Evolutionary conservation across 2,329 filamentous ascomycete species (phyloP).

Genomic region (Epichloe sylvatica): DNA sequence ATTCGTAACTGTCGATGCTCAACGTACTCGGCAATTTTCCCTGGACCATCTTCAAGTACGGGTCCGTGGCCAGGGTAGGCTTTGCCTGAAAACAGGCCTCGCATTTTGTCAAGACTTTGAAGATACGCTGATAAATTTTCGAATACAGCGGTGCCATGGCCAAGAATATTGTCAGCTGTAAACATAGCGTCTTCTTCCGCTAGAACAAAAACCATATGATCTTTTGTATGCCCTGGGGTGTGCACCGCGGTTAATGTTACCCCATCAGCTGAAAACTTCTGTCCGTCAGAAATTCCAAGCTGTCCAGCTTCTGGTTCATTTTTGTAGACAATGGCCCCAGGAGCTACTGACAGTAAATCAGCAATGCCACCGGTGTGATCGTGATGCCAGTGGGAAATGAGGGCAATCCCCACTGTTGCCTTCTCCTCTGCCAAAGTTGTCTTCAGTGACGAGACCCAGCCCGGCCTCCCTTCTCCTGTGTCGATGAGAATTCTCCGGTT

Average conservation of each 20-base stretch:
- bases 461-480: constrained; percentile 67
- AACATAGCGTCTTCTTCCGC: constrained; percentile 74
- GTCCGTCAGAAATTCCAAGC: constrained; percentile 30
- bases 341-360: constrained; percentile 52
- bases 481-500: constrained; percentile 66
- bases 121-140: constrained; percentile 62
- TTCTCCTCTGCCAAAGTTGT: constrained; percentile 52
- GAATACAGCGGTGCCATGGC: constrained; percentile 76
- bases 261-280: constrained; percentile 43
- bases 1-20: constrained; percentile 67
- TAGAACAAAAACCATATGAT: constrained; percentile 69
- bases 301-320: constrained; percentile 41
- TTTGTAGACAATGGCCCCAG: constrained; percentile 52
- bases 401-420: constrained; percentile 50
- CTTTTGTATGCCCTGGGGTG: constrained; percentile 56
- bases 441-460: constrained; percentile 57
- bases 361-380: constrained; percentile 71
- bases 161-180: constrained; percentile 78
- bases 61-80: constrained; percentile 84
- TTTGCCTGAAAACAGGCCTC: constrained; percentile 45
- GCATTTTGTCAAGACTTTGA: constrained; percentile 55
- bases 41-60: constrained; percentile 56
- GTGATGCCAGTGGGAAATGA: constrained; percentile 86
- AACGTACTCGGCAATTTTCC: constrained; percentile 71
- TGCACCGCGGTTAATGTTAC: constrained; percentile 52